A percentile compares a stretch with the other conserved stretches of the same genome.
phyloP scores from a whole-genome alignment of 83 land plant species.

The Thuja plicata region DNA sequence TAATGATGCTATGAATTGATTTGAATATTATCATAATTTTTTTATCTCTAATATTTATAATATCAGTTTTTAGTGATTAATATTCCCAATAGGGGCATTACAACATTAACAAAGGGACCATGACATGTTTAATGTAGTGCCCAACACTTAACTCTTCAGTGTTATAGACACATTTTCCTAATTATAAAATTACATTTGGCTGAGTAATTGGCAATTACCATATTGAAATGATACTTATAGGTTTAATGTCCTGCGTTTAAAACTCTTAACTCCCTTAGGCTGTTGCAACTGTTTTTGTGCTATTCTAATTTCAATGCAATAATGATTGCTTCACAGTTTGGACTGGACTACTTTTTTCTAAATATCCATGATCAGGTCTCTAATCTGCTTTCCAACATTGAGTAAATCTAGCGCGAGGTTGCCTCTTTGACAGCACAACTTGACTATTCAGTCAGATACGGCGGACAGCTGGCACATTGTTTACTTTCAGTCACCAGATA shows the following conservation, averaged over 20 bases:
- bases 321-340: neutral
- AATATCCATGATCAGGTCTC: neutral
- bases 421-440: neutral
- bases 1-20: too few relatives aligned
- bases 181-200: neutral
- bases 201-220: neutral
- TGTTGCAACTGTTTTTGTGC: neutral
- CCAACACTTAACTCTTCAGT: neutral
- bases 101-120: neutral
- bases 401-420: neutral
- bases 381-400: neutral
- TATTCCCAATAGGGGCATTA: too few relatives aligned
- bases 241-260: neutral
- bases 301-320: neutral
- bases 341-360: neutral
- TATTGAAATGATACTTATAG: neutral
- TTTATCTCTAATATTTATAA: too few relatives aligned
- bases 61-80: too few relatives aligned
- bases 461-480: too few relatives aligned
- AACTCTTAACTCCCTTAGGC: neutral
- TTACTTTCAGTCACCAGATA: neutral
- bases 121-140: neutral
- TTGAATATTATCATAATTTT: too few relatives aligned
- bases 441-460: too few relatives aligned
- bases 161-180: neutral